A percentile compares a stretch with the other conserved stretches of the same genome.
phyloP scores from a whole-genome alignment of 768 basidiomycete species.

The Leccinum sublutescens region DNA sequence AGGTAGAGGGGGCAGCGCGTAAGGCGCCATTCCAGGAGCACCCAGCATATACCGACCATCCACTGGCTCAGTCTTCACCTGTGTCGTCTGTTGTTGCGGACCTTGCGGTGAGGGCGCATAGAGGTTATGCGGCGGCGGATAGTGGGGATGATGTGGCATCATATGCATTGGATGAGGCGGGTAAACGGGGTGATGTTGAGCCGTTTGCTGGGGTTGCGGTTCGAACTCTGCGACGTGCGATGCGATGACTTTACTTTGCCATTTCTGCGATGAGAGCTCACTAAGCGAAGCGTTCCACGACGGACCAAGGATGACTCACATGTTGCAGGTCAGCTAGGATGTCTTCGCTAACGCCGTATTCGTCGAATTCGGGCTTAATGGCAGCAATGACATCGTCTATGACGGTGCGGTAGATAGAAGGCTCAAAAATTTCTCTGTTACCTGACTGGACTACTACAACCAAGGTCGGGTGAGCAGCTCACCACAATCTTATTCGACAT shows the following conservation, averaged over 20 bases:
- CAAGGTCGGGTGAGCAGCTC: slow-evolving; percentile 71
- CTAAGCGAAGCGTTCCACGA: slow-evolving; percentile 5
- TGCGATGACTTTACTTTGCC: slow-evolving; percentile 93
- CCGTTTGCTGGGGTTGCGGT: slow-evolving; percentile 46
- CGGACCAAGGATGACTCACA: slow-evolving; percentile 50
- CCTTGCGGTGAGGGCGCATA: slow-evolving; percentile 38
- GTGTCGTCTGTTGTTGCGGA: slow-evolving; percentile 33
- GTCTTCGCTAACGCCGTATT: slow-evolving; percentile 91
- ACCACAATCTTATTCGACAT: slow-evolving; percentile 99
- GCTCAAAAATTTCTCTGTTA: slow-evolving; percentile 69
- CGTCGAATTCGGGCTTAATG: slow-evolving; percentile 94
- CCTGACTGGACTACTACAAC: slow-evolving; percentile 53
- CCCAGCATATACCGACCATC: slow-evolving; percentile 67
- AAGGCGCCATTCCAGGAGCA: slow-evolving; percentile 41
- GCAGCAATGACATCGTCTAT: slow-evolving; percentile 93
- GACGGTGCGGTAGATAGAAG: slow-evolving; percentile 84
- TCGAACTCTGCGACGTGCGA: slow-evolving; percentile 96
- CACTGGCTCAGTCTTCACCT: slow-evolving; percentile 73
- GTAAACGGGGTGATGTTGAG: slow-evolving; percentile 50
- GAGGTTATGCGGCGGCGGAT: slow-evolving; percentile 49
- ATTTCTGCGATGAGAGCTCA: slow-evolving; percentile 61
- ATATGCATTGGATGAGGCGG: slow-evolving; percentile 63
- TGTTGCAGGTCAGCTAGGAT: slow-evolving; percentile 85
- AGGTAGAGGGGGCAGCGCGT: slow-evolving; percentile 59
- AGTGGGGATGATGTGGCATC: slow-evolving; percentile 54